A percentile compares a stretch with the other conserved stretches of the same genome.
Evolutionary conservation across 495 filamentous ascomycete species (phyloP).

Genomic region (Penicillium robsamsonii): DNA sequence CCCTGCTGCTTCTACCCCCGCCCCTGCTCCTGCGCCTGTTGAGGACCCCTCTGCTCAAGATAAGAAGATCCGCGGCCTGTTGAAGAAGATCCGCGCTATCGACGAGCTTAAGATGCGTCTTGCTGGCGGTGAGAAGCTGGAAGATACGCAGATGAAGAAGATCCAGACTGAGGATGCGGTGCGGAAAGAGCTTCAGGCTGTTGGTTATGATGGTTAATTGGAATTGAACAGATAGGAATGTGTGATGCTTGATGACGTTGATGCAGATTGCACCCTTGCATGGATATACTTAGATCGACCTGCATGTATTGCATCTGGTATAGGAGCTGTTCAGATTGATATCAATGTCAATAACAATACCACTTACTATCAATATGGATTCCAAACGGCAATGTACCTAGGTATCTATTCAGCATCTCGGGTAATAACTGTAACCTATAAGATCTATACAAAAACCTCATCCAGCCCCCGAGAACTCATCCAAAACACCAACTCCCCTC

Average conservation of each 20-base stretch:
- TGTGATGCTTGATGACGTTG: neutral
- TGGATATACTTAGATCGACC: conserved; percentile 11
- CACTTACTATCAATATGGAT: conserved; percentile 5
- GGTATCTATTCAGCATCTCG: too few relatives aligned
- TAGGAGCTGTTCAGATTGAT: conserved; percentile 7
- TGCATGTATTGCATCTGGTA: conserved; percentile 12
- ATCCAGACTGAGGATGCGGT: conserved; percentile 84
- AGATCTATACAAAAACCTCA: neutral
- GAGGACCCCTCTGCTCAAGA: conserved; percentile 54
- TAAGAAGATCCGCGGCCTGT: conserved; percentile 85
- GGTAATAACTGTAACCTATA: too few relatives aligned
- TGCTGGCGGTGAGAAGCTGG: conserved; percentile 90
- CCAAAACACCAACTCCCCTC: conserved; percentile 31
- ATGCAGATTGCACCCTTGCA: conserved; percentile 8
- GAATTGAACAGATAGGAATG: conserved; percentile 4
- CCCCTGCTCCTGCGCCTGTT: conserved; percentile 27
- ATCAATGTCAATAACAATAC: conserved; percentile 6
- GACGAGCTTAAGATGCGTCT: conserved; percentile 96
- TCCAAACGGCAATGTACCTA: too few relatives aligned
- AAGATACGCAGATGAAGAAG: conserved; percentile 98
- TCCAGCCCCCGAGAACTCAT: conserved; percentile 9
- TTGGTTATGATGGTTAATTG: conserved; percentile 52
- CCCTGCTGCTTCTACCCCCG: conserved; percentile 15
- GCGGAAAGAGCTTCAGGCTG: conserved; percentile 71
- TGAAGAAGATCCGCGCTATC: conserved; percentile 97